Base-by-base conservation (phyloP, 441 rosid genomes). In the Mallotus japonicus region DNA sequence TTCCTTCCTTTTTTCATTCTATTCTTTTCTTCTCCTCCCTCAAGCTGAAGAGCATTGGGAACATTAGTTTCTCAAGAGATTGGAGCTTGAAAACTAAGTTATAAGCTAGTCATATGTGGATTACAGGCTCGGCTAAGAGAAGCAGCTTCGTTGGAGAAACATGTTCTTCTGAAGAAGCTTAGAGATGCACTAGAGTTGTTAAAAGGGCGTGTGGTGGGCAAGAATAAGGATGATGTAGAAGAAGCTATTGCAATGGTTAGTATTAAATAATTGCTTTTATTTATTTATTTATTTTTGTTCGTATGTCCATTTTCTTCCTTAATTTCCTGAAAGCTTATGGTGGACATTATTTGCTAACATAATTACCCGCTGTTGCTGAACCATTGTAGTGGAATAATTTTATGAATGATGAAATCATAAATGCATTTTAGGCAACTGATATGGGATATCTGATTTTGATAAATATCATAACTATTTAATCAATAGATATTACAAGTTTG, bases 111-210 rank as follows among this genome's bases (percentile, higher is more conserved):
- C 20, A 49, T 72, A 54, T 64, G 46, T 75, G 77, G 59, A 62
- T 70, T 80, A 75, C 93, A 95, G 98, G 97, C 97, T 51, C 90
- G 84, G 80, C 86, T 93, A 62, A 81, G 89, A 72, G 97, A 93
- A 83, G 97, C 92, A 73, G 95, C 95, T 64, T 95, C 97, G 6
- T 75, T 95, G 85, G 98, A 95, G 85, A 93, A 93, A 69, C 99
- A 95, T 87, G 94, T 95, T 75, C 95, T 95, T 79, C 69, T 95
- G 84, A 93, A 95, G 90, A 95, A 95, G 89, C 94, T 95, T 69
- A 85, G 98, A 79, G 98, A 95, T 87, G 97, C 94, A 20, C 75
- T 95, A 75, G 97, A 93, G 79, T 89, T 94, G 34, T 78, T 95
- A 72, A 87, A 79, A 84, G 99, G 98, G 60, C 93, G 94, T 60